Evolutionary conservation across 805 yeast genomes (phyloP), one percentile per base, ranked within the genome.

Genomic region (Nakazawaea sp.): DNA sequence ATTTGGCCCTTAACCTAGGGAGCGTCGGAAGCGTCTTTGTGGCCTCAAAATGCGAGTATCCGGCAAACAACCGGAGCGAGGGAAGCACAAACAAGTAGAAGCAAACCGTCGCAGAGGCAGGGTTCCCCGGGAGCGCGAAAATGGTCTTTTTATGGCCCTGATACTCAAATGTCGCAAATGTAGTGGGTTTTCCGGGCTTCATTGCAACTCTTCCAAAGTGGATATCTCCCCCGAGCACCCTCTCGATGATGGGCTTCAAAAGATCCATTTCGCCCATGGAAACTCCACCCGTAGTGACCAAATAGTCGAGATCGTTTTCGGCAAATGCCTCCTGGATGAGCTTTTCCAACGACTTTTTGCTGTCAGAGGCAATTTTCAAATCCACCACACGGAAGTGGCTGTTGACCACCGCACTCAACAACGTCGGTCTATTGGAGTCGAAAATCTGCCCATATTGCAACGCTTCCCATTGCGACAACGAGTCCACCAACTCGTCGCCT

Each of bases 171-270:
- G 75, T 69, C 0, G 77, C 78, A 56, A 71, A 72, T 1, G 79
- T 72, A 2, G 75, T 67, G 2, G 79, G 79, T 43, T 72, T 72
- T 0, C 79, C 79, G 1, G 79, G 79, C 44, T 72, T 72, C 75
- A 72, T 72, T n/a, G 63, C 62, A 5, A 72, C 76, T 29, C 78
- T 51, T 4, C 79, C 79, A 48, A 72, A 72, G 42, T 70, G 74
- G 26, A 72, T 66, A 1, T 42, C 46, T 1, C 76, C 78, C 0
- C 55, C 53, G 13, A 72, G 44, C 9, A 41, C 43, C 25, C 62
- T 48, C 40, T 68, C 70, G 18, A 72, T 66, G 0, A 65, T 57
- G 0, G 78, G 77, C 39, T 72, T 72, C 28, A 72, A 47, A 12
- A 70, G 52, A 47, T 72, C 79, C 24, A 62, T 42, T 46, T 72